phyloP scores from a whole-genome alignment of 1,139 yeast species.

The Debaryomyces singareniensis region DNA sequence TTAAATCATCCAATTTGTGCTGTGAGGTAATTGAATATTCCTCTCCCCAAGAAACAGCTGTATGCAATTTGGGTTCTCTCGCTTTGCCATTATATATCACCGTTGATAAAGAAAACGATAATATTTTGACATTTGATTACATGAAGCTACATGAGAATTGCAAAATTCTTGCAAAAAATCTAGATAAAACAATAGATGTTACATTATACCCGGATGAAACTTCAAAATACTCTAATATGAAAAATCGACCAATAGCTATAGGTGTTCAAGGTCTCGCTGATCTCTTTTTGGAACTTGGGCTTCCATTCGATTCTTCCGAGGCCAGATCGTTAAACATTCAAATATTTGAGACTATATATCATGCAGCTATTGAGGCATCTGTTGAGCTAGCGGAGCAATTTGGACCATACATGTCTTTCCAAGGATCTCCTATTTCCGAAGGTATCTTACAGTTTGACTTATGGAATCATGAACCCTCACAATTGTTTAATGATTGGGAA shows the following conservation, averaged over 20 bases:
- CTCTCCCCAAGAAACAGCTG: constrained; percentile 83
- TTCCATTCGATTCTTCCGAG: constrained; percentile 73
- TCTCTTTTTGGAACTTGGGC: constrained; percentile 65
- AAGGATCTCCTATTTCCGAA: constrained; percentile 78
- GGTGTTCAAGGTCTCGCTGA: constrained; percentile 94
- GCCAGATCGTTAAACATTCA: constrained; percentile 70
- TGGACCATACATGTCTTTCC: constrained; percentile 64
- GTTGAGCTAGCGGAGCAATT: constrained; percentile 59
- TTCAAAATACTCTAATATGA: constrained; percentile 63
- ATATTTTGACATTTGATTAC: constrained; percentile 54
- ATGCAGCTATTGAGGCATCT: constrained; percentile 78
- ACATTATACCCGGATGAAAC: constrained; percentile 73
- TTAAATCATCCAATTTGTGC: constrained; percentile 84
- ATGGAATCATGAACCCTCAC: constrained; percentile 73
- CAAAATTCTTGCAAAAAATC: constrained; percentile 67
- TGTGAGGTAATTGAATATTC: constrained; percentile 89
- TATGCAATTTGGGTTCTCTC: constrained; percentile 83
- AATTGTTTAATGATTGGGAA: constrained; percentile 69
- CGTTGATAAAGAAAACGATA: constrained; percentile 20
- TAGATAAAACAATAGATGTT: constrained; percentile 72
- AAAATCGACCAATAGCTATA: constrained; percentile 79
- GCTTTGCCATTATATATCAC: constrained; percentile 51
- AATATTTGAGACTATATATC: constrained; percentile 85
- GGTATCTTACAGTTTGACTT: constrained; percentile 75
- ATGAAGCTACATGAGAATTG: constrained; percentile 64